Evolutionary conservation across 179 eudicot species (phyloP).

Genomic region (Amaranthus tricolor): DNA sequence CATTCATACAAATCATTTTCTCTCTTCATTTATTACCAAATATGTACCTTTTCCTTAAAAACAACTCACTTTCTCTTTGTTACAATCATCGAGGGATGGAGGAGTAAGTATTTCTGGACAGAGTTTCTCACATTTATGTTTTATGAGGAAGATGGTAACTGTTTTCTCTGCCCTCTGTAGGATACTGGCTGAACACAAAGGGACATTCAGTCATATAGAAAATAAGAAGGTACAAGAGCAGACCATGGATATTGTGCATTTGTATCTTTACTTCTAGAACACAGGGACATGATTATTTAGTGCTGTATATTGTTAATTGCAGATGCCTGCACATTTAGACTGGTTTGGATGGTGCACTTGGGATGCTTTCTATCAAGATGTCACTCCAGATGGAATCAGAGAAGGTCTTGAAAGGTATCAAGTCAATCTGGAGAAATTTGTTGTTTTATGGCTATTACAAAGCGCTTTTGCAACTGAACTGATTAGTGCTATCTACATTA

Average conservation of each 20-base stretch:
- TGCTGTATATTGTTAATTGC: not conserved
- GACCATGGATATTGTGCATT: not conserved
- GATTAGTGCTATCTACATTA: conserved; percentile 5
- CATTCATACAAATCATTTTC: too few species aligned
- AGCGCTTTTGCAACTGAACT: not conserved
- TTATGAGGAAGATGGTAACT: conserved; percentile 11
- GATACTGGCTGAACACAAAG: conserved; percentile 54
- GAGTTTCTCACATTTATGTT: too few species aligned
- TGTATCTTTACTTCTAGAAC: not conserved
- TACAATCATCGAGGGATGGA: too few species aligned
- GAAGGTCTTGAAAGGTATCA: conserved; percentile 69
- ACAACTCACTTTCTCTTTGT: too few species aligned
- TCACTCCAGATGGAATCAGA: conserved; percentile 56
- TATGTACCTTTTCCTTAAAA: too few species aligned
- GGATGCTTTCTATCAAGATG: conserved; percentile 83
- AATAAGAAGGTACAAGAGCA: conserved; percentile 55
- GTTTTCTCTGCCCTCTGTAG: conserved; percentile 29
- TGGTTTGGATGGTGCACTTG: conserved; percentile 95
- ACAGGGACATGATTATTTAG: not conserved
- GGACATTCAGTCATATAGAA: conserved; percentile 57
- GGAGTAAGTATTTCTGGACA: too few species aligned
- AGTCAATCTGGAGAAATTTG: conserved; percentile 5
- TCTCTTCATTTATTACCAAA: too few species aligned
- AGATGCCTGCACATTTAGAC: conserved; percentile 72
- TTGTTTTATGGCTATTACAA: not conserved